Percentiles rank a stretch among this genome's conserved stretches.
Conservation (phyloP, 140 eudicot species). For the Oenanthe javanica region DNA sequence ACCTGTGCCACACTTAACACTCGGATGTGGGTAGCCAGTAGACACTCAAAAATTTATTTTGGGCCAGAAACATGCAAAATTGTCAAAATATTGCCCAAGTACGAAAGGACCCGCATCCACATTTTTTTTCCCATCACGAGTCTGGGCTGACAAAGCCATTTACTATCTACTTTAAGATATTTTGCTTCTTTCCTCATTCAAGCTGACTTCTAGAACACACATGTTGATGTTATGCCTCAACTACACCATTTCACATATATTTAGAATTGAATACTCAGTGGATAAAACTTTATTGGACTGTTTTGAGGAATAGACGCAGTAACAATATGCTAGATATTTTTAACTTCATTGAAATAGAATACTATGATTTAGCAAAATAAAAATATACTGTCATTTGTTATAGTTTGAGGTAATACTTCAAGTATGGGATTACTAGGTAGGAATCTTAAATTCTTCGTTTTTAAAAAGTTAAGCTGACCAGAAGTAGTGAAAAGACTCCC, state of each 20-base stretch:
- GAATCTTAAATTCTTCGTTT: not conserved
- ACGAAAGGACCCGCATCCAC: not conserved
- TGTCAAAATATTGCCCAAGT: not conserved
- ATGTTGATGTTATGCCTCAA: not conserved
- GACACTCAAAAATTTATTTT: not conserved
- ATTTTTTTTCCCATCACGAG: too few relatives aligned
- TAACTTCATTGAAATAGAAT: not conserved
- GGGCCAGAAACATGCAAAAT: not conserved
- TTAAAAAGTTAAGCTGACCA: not conserved
- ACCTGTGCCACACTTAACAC: not conserved
- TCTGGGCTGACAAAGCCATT: not conserved
- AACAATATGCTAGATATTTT: not conserved
- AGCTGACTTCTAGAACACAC: not conserved
- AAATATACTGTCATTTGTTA: not conserved
- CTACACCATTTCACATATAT: not conserved
- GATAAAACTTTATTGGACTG: not conserved
- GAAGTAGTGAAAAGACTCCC: not conserved
- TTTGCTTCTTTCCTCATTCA: too few relatives aligned
- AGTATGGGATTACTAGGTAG: not conserved
- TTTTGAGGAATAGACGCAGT: not conserved
- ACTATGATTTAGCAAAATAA: not conserved
- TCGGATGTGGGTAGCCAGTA: not conserved
- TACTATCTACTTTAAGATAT: not conserved
- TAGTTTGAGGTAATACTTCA: not conserved
- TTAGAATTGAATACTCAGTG: not conserved